Base-by-base conservation (phyloP, 495 filamentous ascomycete species). In the Annulohypoxylon moriforme region DNA sequence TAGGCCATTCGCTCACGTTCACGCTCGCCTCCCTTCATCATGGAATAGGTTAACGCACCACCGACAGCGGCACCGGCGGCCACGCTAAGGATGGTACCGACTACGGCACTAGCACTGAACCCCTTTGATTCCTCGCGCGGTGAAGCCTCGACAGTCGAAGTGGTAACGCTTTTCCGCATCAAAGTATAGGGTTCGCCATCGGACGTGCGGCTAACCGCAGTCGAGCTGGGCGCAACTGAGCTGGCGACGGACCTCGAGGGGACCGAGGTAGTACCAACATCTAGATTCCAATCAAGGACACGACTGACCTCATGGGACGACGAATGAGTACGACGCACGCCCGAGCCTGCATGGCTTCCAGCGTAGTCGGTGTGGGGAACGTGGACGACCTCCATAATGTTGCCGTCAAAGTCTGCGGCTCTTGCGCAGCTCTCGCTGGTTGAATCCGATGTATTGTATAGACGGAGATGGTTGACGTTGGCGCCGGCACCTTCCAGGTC, bases 1-100 rank as follows among this genome's bases (percentile, higher is more conserved):
- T 69, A 76, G 67, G 85, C 73, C 77, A 77, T 74, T 44, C 77
- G 84, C 40, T 82, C 78, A 40, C 77, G 84, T 33, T 82, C 78
- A 4, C 80, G 77, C 61, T 89, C 90, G 27, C 83, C 79, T 25
- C 83, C 79, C 70, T 84, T 89, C 62, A 85, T 82, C 81, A 92
- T 89, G 34, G 89, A 88, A 77, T 94, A 95, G 2, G 91, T 90
- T 31, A 94, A 76, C 0, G 89, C 91, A 14, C 90, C 91, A 52
- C 91, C 93, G 2, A 91, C 88, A 8, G 91, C 92, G 16, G 90
- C 93, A 22, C 92, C 93, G 5, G 93, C 87, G 50, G 94, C 85
- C 14, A 55, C 50, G 4, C 50, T 29, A 9, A 55, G 50, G 50
- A 55, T 16, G 29, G n/a, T n/a, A n/a, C 50, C 27, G 1, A 55